Evolutionary conservation across 805 yeast species (phyloP), one percentile per base, ranked within the genome.

Genomic region (Teunomyces aglyptinius): DNA sequence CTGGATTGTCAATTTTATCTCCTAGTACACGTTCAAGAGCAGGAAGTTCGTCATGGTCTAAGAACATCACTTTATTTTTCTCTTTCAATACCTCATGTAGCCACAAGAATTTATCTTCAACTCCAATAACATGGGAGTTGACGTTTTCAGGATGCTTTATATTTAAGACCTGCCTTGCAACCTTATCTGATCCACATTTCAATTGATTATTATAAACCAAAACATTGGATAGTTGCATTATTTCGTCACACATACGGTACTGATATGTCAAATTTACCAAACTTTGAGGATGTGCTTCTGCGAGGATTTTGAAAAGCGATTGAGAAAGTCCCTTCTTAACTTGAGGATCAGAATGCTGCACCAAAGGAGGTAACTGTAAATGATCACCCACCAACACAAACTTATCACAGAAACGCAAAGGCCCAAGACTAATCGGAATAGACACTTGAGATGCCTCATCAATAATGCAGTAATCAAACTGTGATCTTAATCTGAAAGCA

Each of bases 401-500:
- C 63, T 79, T 86, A 38, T 85, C 84, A 28, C 90, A 84, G 52
- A 78, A 80, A 27, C 90, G 65, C 40, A 94, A 63, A 0, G 99
- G 98, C 0, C 98, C 99, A 24, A 94, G 64, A 55, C 95, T 86
- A 5, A 88, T 76, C 0, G 99, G 99, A 75, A 92, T 75, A 0
- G 97, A 85, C 0, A 92, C 87, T 59, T 94, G 99, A 1, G 97
- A 90, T 0, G 98, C 98, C 63, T 94, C 99, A 63, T 94, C 99
- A 38, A 94, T 78, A 35, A 94, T 90, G 60, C 97, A 95, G 60
- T 87, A 92, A 58, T 94, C 99, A 64, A 94, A 94, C 12, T 69
- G 74, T 28, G 57, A 71, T 57, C 77, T 67, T 44, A 74, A 64
- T 16, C 62, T 70, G 56, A 90, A 84, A 2, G 82, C 63, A 59